Percentiles rank a stretch among this genome's conserved stretches.
Evolutionary conservation across 495 filamentous ascomycete species (phyloP).

Genomic region (Ascobolus immersus): DNA sequence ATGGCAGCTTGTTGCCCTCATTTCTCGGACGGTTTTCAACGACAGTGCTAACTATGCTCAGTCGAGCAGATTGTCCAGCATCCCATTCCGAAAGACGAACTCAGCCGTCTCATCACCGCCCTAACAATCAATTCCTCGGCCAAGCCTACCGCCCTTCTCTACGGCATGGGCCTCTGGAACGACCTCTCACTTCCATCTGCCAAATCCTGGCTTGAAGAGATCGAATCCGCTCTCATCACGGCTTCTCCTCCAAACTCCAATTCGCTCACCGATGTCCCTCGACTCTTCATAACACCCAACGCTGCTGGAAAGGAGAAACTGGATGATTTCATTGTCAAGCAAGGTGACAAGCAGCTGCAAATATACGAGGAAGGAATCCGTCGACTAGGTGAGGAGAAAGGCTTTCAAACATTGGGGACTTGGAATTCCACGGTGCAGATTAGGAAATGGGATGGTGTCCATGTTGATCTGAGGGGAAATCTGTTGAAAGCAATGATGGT

Average conservation of each 20-base stretch:
- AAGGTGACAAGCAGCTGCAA: conserved; percentile 27
- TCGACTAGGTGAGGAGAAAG: conserved; percentile 18
- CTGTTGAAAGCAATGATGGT: conserved; percentile 31
- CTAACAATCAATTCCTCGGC: conserved; percentile 16
- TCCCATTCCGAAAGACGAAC: conserved; percentile 23
- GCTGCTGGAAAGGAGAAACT: conserved; percentile 28
- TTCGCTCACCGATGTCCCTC: conserved; percentile 10
- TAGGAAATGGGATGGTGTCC: conserved; percentile 28
- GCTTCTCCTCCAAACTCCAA: conserved; percentile 9
- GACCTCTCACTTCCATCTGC: conserved; percentile 22
- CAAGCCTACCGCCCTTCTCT: conserved; percentile 23
- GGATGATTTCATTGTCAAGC: conserved; percentile 25
- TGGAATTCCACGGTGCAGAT: conserved; percentile 30
- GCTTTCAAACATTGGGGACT: conserved; percentile 26
- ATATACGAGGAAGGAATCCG: conserved; percentile 23
- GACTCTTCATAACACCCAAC: conserved; percentile 27
- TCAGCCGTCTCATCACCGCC: conserved; percentile 18
- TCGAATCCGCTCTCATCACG: conserved; percentile 19
- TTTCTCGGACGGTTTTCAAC: too few species aligned
- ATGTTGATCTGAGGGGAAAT: conserved; percentile 28
- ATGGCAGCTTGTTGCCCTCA: neutral
- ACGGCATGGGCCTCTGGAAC: conserved; percentile 29
- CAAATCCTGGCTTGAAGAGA: conserved; percentile 16
- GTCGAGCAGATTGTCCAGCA: conserved; percentile 26
- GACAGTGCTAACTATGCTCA: conserved; percentile 7